phyloP scores from a whole-genome alignment of 2,329 filamentous ascomycete genomes.

The Curvularia verruculosa region DNA sequence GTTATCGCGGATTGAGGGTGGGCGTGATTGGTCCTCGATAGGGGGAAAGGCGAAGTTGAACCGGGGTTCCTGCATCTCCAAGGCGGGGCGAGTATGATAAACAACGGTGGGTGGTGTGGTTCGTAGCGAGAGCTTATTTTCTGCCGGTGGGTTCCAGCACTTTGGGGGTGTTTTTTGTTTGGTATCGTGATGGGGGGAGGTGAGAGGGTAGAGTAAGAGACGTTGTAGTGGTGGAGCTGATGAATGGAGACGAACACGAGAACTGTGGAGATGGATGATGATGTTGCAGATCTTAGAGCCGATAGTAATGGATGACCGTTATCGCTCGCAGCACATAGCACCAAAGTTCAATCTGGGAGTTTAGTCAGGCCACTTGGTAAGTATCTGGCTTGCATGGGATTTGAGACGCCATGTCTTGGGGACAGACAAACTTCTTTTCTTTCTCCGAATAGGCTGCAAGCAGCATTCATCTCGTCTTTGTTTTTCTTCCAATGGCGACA shows the following conservation, averaged over 20 bases:
- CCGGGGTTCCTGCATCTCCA: conserved; percentile 3
- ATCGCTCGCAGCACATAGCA: not conserved
- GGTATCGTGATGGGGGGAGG: not conserved
- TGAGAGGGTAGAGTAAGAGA: no score
- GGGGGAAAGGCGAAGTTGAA: conserved; percentile 3
- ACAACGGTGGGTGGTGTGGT: not conserved
- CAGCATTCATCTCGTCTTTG: not conserved
- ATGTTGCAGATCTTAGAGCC: not conserved
- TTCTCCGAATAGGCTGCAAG: not conserved
- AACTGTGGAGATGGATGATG: not conserved
- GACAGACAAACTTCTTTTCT: not conserved
- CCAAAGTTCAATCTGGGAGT: not conserved
- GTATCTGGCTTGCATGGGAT: not conserved
- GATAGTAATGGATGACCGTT: not conserved
- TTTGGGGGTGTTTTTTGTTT: not conserved
- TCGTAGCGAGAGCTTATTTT: not conserved
- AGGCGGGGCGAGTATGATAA: conserved; percentile 16
- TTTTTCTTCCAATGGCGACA: conserved; percentile 13
- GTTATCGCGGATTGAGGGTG: conserved; percentile 27
- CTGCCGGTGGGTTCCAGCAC: not conserved
- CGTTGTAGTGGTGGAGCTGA: not conserved
- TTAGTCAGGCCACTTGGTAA: not conserved
- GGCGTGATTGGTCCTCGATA: conserved; percentile 32
- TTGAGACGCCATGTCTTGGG: not conserved
- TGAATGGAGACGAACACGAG: not conserved